Conservation (phyloP, 2,329 filamentous ascomycete species). For the Colletotrichum brevisporum region DNA sequence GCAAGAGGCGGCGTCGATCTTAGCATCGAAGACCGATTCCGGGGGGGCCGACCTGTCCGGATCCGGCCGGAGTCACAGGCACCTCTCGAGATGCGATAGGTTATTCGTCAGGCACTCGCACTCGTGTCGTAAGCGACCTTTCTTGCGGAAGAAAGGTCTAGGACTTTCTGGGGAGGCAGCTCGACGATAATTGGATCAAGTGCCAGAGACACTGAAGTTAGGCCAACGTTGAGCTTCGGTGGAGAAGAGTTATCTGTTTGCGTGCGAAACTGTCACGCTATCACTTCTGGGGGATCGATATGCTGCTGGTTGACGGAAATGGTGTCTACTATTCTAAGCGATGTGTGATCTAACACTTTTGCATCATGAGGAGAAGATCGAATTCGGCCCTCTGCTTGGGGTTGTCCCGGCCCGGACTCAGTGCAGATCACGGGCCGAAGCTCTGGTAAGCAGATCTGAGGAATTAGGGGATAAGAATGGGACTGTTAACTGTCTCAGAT, state of each 20-base stretch:
- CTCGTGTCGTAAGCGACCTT: background rate
- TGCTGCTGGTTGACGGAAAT: background rate
- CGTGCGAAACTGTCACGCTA: background rate
- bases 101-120: background rate
- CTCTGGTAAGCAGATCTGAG: background rate
- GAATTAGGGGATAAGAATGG: conserved; percentile 45
- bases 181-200: background rate
- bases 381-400: background rate
- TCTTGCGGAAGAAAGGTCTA: background rate
- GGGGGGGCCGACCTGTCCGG: background rate
- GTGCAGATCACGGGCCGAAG: conserved; percentile 42
- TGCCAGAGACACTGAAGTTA: background rate
- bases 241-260: conserved; percentile 3
- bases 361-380: background rate
- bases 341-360: background rate
- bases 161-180: background rate
- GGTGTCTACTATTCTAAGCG: background rate
- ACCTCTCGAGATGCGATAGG: background rate
- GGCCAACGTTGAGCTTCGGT: conserved; percentile 5
- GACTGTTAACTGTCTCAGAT: background rate
- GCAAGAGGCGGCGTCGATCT: conserved; percentile 17
- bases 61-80: conserved; percentile 7
- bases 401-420: background rate
- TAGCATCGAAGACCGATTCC: background rate
- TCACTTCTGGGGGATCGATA: background rate